Evolutionary conservation across 1,284 basidiomycete genomes (phyloP).

Genomic region (Apiotrichum gracile): DNA sequence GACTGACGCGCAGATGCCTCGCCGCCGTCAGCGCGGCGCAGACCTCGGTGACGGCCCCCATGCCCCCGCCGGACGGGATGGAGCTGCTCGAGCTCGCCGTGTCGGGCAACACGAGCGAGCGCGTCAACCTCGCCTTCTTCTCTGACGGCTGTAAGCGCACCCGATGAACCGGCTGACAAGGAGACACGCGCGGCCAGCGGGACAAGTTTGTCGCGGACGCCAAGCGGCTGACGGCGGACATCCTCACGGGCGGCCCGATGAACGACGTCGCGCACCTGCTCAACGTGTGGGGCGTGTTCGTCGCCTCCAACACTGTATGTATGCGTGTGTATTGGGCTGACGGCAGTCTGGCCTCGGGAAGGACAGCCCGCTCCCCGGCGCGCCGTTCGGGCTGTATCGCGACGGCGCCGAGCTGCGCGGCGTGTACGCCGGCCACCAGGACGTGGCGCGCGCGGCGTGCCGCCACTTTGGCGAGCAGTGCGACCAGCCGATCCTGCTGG

Average conservation of each 20-base stretch:
- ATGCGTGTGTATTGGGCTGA: neutral
- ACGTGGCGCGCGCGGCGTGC: constrained; percentile 65
- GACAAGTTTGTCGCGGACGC: constrained; percentile 67
- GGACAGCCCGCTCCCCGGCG: constrained; percentile 61
- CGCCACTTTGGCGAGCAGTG: constrained; percentile 50
- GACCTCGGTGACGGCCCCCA: too few species aligned
- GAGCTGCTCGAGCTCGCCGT: constrained; percentile 57
- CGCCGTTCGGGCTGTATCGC: constrained; percentile 70
- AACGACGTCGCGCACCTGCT: constrained; percentile 66
- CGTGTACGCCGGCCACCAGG: constrained; percentile 64
- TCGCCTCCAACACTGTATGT: constrained; percentile 57
- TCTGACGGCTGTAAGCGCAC: constrained; percentile 67
- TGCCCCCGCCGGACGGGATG: constrained; percentile 39
- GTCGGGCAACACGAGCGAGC: constrained; percentile 59
- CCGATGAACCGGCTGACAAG: neutral
- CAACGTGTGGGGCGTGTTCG: constrained; percentile 77
- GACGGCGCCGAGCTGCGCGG: constrained; percentile 70
- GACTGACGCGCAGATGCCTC: too few species aligned
- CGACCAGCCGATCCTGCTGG: constrained; percentile 71
- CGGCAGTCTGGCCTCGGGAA: constrained; percentile 69
- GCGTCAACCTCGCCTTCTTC: constrained; percentile 73
- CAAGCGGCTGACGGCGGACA: constrained; percentile 58
- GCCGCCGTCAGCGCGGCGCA: too few species aligned
- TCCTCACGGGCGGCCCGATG: constrained; percentile 68
- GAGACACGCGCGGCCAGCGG: constrained; percentile 60